These are phyloP conservation scores for Adenanthera pavonina DNA, from an alignment of 306 rosid genomes.

Conservation along the genomic window DNA sequence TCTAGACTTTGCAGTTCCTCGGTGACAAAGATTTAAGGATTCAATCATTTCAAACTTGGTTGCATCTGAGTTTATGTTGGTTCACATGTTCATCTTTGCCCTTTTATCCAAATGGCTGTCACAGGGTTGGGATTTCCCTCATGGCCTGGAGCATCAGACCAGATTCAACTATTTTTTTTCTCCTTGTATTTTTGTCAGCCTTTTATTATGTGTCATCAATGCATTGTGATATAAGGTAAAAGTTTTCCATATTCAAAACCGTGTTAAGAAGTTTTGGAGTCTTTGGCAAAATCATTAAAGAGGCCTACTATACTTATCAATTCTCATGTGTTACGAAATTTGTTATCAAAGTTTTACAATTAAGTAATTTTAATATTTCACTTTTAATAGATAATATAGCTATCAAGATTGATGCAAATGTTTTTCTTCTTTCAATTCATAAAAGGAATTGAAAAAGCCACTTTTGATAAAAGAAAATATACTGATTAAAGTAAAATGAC, in stretches of 20 bases:
- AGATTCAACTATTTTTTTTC: neutral
- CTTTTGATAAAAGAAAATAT: too few relatives aligned
- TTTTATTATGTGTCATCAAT: neutral
- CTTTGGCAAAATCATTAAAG: too few relatives aligned
- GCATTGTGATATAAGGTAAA: neutral
- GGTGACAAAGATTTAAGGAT: slow-evolving; percentile 55
- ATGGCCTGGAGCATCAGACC: neutral
- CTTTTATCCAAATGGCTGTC: slow-evolving; percentile 14
- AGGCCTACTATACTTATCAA: too few relatives aligned
- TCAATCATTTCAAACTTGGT: slow-evolving; percentile 45
- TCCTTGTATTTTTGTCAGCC: neutral
- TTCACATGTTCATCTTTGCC: slow-evolving; percentile 19
- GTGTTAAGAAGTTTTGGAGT: too few relatives aligned
- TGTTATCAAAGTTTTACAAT: too few relatives aligned
- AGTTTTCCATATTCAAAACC: neutral
- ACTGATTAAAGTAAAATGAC: too few relatives aligned
- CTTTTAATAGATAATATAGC: too few relatives aligned
- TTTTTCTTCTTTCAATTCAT: too few relatives aligned
- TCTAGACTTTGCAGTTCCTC: slow-evolving; percentile 69
- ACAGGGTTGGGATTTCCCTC: slow-evolving; percentile 25
- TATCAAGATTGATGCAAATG: too few relatives aligned
- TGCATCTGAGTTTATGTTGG: slow-evolving; percentile 39
- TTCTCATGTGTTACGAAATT: too few relatives aligned
- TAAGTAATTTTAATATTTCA: too few relatives aligned
- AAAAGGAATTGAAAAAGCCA: too few relatives aligned